Evolutionary conservation across 1,284 basidiomycete species (phyloP), one percentile per base, ranked within the genome.

Genomic region (Fomitiporia mediterranea): DNA sequence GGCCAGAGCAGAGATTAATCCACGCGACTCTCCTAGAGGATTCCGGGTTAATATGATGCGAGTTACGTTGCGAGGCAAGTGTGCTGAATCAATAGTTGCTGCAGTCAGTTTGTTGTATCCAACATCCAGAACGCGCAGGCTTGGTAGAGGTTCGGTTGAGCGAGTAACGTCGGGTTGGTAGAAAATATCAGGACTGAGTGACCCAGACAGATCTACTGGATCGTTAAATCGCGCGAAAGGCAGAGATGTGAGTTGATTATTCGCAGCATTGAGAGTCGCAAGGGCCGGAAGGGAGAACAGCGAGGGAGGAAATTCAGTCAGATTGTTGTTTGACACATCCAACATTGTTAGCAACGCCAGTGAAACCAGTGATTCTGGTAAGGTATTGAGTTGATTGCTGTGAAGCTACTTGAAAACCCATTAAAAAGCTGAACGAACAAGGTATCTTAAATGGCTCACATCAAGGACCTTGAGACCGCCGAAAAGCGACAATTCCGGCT

Each of bases 401-500:
- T 89, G 89, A 25, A 91, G 68, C 89, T 91, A 64, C 49, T 56
- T 52, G 25, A 40, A 40, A 28, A 57, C 3, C 21, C 35, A 37
- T 49, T 3, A 28, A 32, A 13, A 32, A 39, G 11, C 27, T 8
- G 52, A 55, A 61, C 38, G 37, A 39, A 43, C 11, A 17, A 17
- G 59, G 46, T n/a, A 53, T 30, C 21, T 19, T 39, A 11, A 17
- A 30, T 27, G 11, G 72, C 81, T 58, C 70, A 89, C 88, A 69
- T 91, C 89, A 32, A 91, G 63, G 2, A 74, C 77, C 69, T 89
- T 90, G 50, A 91, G 71, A 2, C 86, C 88, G 2, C 89, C 89
- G 65, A 91, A 91, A 57, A 91, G 74, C 0, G 85, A 85, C 28
- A 91, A 83, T 65, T 91, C 89, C 23, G 82, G 82, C 63, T 90